These are phyloP conservation scores for Thuidium tamariscinum DNA, from an alignment of 225 moss, liverwort and hornwort species.

Conservation along the genomic window DNA sequence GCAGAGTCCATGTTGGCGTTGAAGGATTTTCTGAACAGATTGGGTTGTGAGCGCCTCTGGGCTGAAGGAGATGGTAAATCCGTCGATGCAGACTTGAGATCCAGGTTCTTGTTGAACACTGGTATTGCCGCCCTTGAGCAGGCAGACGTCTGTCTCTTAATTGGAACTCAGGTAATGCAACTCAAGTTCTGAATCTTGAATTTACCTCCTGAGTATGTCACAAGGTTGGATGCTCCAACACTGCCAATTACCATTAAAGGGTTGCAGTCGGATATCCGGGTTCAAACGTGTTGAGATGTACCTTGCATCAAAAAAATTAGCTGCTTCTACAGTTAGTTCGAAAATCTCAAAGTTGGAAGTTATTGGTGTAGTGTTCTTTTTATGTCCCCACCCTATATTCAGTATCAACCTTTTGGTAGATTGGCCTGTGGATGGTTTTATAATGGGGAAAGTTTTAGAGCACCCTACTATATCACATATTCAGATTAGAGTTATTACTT, in stretches of 20 bases:
- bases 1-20: conserved; percentile 88
- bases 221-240: not conserved
- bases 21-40: conserved; percentile 80
- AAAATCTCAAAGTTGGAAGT: not conserved
- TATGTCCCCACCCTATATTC: not conserved
- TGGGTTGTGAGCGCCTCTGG: conserved; percentile 95
- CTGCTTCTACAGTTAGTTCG: not conserved
- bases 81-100: conserved; percentile 69
- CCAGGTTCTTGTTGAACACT: conserved; percentile 78
- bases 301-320: not conserved
- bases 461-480: not conserved
- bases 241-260: not conserved
- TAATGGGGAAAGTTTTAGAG: not conserved
- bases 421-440: not conserved
- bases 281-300: not conserved
- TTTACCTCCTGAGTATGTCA: not conserved
- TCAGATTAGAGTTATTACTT: not conserved
- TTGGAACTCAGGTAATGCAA: conserved; percentile 68
- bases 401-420: not conserved
- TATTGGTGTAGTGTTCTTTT: not conserved
- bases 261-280: too few relatives aligned
- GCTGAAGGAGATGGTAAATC: conserved; percentile 84
- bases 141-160: conserved; percentile 75
- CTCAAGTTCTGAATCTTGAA: not conserved
- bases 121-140: conserved; percentile 78